Evolutionary conservation across 2,329 filamentous ascomycete genomes (phyloP).

Genomic region (Aspergillus brasiliensis): DNA sequence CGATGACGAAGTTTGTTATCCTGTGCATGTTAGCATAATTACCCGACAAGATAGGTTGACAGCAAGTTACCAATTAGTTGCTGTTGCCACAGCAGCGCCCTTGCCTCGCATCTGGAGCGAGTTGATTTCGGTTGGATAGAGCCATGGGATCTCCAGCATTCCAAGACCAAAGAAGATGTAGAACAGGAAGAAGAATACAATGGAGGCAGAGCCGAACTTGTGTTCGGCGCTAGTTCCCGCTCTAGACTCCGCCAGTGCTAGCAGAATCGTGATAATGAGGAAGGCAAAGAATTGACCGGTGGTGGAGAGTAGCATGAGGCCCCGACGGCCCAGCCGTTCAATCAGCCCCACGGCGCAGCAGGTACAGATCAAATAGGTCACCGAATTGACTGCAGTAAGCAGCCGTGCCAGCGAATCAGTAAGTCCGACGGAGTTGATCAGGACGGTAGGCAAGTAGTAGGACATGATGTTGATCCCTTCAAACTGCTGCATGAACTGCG

Average conservation of each 20-base stretch:
- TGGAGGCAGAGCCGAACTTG: slow-evolving; percentile 34
- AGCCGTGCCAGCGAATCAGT: slow-evolving; percentile 55
- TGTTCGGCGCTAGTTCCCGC: neutral
- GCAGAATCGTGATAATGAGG: slow-evolving; percentile 54
- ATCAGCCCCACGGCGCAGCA: slow-evolving; percentile 51
- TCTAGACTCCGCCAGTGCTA: slow-evolving; percentile 43
- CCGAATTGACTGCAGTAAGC: slow-evolving; percentile 57
- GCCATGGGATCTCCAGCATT: slow-evolving; percentile 45
- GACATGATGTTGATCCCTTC: slow-evolving; percentile 42
- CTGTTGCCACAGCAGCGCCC: slow-evolving; percentile 50
- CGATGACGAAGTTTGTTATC: slow-evolving; percentile 37
- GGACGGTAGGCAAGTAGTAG: slow-evolving; percentile 61
- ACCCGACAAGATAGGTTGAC: slow-evolving; percentile 26
- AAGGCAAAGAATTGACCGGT: slow-evolving; percentile 56
- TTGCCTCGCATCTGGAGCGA: slow-evolving; percentile 51
- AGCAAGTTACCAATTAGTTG: slow-evolving; percentile 52
- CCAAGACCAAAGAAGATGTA: slow-evolving; percentile 55
- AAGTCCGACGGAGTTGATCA: slow-evolving; percentile 60
- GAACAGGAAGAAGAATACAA: slow-evolving; percentile 56
- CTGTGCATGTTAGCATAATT: neutral
- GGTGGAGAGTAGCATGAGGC: slow-evolving; percentile 59
- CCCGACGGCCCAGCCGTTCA: slow-evolving; percentile 57
- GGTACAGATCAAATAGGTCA: slow-evolving; percentile 53
- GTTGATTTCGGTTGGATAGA: slow-evolving; percentile 49
- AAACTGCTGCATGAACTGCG: slow-evolving; percentile 56